Conservation (phyloP, 441 rosid genomes). For the California macrophylla region DNA sequence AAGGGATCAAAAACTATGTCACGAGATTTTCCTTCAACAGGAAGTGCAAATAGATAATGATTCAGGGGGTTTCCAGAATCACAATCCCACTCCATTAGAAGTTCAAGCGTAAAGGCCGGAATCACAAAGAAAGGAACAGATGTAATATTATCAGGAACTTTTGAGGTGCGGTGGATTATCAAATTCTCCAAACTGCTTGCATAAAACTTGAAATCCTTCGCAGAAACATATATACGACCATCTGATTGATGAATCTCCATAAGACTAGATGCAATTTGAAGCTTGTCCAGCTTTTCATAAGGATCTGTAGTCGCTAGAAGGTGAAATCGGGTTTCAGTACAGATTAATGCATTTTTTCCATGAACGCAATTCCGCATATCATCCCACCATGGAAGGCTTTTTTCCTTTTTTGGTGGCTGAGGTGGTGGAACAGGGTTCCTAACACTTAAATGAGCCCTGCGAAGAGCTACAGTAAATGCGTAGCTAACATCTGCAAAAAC, state of each 20-base stretch:
- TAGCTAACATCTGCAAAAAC: slow-evolving; percentile 87
- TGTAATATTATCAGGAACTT: slow-evolving; percentile 37
- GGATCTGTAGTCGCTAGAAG: slow-evolving; percentile 94
- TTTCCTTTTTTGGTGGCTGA: slow-evolving; percentile 68
- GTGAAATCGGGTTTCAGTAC: slow-evolving; percentile 63
- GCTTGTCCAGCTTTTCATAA: slow-evolving; percentile 85
- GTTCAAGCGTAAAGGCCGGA: slow-evolving; percentile 73
- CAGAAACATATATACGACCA: slow-evolving; percentile 62
- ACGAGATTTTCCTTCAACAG: slow-evolving; percentile 71
- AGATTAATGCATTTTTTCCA: slow-evolving; percentile 57
- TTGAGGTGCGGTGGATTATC: slow-evolving; percentile 53
- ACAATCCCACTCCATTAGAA: slow-evolving; percentile 90
- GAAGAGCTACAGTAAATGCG: slow-evolving; percentile 96
- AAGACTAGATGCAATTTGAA: slow-evolving; percentile 51
- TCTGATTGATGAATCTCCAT: slow-evolving; percentile 94
- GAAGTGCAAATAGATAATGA: slow-evolving; percentile 89
- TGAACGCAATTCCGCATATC: slow-evolving; percentile 92
- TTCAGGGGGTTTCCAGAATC: slow-evolving; percentile 84
- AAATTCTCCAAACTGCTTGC: slow-evolving; percentile 88
- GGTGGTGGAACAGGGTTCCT: slow-evolving; percentile 50
- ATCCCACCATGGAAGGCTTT: slow-evolving; percentile 99
- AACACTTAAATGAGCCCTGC: slow-evolving; percentile 86
- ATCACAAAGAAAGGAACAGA: slow-evolving; percentile 64
- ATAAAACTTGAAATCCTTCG: slow-evolving; percentile 72
- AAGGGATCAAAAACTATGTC: slow-evolving; percentile 88